Conservation (phyloP, 1,284 basidiomycete species). For the Agaricales sp. region DNA sequence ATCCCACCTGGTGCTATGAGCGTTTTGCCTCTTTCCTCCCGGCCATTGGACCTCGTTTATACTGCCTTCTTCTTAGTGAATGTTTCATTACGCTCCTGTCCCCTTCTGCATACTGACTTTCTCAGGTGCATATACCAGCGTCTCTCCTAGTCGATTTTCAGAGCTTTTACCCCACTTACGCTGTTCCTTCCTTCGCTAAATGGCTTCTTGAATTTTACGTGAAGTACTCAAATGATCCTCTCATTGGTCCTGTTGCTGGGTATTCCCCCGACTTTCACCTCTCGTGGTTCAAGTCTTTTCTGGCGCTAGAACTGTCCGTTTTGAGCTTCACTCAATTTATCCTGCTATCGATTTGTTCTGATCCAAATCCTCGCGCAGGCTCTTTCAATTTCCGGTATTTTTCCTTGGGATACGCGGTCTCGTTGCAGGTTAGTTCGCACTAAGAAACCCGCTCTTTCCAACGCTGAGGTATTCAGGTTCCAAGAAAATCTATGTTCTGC, state of each 20-base stretch:
- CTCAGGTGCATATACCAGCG: conserved; percentile 52
- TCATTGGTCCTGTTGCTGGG: conserved; percentile 45
- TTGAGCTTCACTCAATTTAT: background rate
- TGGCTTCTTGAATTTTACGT: conserved; percentile 37
- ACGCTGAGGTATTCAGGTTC: conserved; percentile 23
- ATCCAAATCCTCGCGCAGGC: conserved; percentile 21
- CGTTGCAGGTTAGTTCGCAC: conserved; percentile 41
- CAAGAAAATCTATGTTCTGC: conserved; percentile 36
- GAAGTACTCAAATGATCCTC: conserved; percentile 46
- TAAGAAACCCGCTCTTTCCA: background rate
- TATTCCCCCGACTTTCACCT: conserved; percentile 24
- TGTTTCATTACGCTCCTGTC: conserved; percentile 11
- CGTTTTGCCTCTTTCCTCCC: conserved; percentile 30
- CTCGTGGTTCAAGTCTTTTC: conserved; percentile 61
- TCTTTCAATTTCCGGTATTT: conserved; percentile 75
- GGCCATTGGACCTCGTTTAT: conserved; percentile 55
- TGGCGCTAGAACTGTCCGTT: conserved; percentile 46
- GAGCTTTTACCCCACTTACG: conserved; percentile 43
- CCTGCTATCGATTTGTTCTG: conserved; percentile 16
- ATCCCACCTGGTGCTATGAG: conserved; percentile 17
- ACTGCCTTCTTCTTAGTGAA: conserved; percentile 52
- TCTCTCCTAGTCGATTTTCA: conserved; percentile 63
- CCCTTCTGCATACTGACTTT: background rate
- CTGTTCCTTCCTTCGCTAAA: conserved; percentile 36
- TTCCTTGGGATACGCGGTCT: conserved; percentile 56